Conservation (phyloP, 441 rosid species). For the Caryocar brasiliense region DNA sequence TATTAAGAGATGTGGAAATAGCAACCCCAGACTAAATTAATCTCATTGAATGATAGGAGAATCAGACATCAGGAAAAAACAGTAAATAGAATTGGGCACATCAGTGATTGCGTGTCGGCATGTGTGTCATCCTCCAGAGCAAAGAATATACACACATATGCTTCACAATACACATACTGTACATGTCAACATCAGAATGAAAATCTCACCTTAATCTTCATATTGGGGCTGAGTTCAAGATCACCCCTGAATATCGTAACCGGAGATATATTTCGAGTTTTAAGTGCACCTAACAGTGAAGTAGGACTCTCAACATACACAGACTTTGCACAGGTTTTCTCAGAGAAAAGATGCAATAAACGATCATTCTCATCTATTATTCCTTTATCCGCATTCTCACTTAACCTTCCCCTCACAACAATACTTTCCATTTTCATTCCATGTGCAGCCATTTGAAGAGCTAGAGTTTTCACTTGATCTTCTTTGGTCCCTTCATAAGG, state of each 20-base stretch:
- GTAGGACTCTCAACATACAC: constrained; percentile 55
- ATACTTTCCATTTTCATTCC: constrained; percentile 71
- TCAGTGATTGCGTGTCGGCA: no score
- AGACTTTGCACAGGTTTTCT: constrained; percentile 40
- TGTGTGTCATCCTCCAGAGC: no score
- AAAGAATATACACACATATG: background rate
- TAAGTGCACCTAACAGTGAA: constrained; percentile 76
- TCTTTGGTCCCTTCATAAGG: constrained; percentile 77
- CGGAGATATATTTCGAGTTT: constrained; percentile 63
- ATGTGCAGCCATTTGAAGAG: constrained; percentile 47
- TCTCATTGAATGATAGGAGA: no score
- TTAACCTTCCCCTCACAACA: constrained; percentile 39
- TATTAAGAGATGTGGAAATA: background rate
- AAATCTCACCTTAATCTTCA: constrained; percentile 70
- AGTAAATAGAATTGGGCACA: no score
- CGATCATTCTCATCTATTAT: constrained; percentile 60
- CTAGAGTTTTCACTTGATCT: constrained; percentile 66
- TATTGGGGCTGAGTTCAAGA: constrained; percentile 55
- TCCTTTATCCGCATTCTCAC: constrained; percentile 24
- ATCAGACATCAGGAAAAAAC: no score
- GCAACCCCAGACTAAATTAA: background rate
- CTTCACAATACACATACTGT: background rate
- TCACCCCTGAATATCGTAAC: constrained; percentile 80
- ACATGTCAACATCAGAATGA: background rate
- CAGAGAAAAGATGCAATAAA: constrained; percentile 54